A percentile compares a stretch with the other conserved stretches of the same genome.
These are phyloP conservation scores for Amanita subjunquillea DNA, from an alignment of 768 basidiomycete species.

Conservation along the genomic window DNA sequence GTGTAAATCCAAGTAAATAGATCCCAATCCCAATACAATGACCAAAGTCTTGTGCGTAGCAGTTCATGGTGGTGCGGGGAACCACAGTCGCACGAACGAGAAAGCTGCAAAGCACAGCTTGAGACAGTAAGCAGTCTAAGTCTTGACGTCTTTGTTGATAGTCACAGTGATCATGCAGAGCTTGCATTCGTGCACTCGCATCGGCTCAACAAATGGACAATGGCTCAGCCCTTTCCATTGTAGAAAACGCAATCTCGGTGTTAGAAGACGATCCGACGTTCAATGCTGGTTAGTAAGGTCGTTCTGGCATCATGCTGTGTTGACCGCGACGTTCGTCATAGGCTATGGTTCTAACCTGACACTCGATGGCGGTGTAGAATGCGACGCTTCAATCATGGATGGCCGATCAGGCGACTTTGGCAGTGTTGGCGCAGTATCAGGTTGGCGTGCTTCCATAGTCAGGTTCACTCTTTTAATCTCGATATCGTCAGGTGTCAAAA, in stretches of 20 bases:
- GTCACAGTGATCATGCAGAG: slow-evolving; percentile 22
- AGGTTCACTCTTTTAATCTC: neutral
- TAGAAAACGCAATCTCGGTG: slow-evolving; percentile 40
- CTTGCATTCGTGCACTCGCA: slow-evolving; percentile 36
- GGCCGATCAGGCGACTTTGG: slow-evolving; percentile 38
- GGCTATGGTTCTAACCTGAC: slow-evolving; percentile 77
- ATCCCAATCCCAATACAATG: slow-evolving; percentile 6
- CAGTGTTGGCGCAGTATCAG: slow-evolving; percentile 64
- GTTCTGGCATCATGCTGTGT: neutral
- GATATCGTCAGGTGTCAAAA: slow-evolving; percentile 42
- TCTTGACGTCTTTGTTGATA: neutral
- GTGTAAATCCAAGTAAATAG: neutral
- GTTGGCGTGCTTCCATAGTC: slow-evolving; percentile 20
- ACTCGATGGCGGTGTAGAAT: slow-evolving; percentile 65
- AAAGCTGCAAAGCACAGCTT: slow-evolving; percentile 44
- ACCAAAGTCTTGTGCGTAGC: slow-evolving; percentile 31
- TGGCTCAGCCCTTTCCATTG: slow-evolving; percentile 29
- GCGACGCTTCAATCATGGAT: slow-evolving; percentile 72
- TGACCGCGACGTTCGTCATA: slow-evolving; percentile 12
- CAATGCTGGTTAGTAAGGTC: slow-evolving; percentile 49
- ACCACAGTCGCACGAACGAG: slow-evolving; percentile 40
- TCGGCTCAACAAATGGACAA: neutral
- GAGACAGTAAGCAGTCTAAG: slow-evolving; percentile 30
- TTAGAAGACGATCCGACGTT: slow-evolving; percentile 60
- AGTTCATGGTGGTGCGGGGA: slow-evolving; percentile 74